Percentiles rank a stretch among this genome's conserved stretches.
These are phyloP conservation scores for Puccinia hordei DNA, from an alignment of 1,284 basidiomycete genomes.

Conservation along the genomic window DNA sequence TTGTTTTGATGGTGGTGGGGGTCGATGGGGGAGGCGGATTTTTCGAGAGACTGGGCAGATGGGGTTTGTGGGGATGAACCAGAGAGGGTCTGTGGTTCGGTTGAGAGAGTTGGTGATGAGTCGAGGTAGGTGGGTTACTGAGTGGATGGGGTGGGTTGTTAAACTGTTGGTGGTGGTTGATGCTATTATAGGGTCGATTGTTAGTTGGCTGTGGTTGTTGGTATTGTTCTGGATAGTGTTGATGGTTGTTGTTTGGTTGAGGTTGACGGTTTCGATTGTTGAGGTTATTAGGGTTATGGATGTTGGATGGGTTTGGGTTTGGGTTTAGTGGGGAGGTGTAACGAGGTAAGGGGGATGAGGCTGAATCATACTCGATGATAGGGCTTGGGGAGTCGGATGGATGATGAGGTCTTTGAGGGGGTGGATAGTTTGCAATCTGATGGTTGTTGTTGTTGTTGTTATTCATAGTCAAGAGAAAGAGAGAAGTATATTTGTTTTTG, in stretches of 20 bases:
- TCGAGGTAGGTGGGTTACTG: conserved; percentile 43
- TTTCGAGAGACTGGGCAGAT: conserved; percentile 14
- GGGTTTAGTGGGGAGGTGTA: conserved; percentile 15
- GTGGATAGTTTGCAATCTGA: background rate
- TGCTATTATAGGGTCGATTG: conserved; percentile 26
- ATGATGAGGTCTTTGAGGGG: background rate
- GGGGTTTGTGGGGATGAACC: conserved; percentile 2
- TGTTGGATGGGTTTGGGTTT: background rate
- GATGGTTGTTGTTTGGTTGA: conserved; percentile 2
- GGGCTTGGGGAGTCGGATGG: background rate
- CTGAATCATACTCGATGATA: background rate
- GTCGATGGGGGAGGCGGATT: background rate
- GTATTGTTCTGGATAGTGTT: background rate
- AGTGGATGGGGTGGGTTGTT: conserved; percentile 40
- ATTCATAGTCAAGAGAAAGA: no score
- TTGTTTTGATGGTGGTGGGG: conserved; percentile 22
- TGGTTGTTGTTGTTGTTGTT: no score
- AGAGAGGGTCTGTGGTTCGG: conserved; percentile 12
- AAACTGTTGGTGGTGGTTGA: background rate
- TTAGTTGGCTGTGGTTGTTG: conserved; percentile 9
- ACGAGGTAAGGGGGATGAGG: conserved; percentile 14
- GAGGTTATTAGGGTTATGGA: no score
- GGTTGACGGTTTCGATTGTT: background rate
- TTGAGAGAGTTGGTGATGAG: conserved; percentile 29
- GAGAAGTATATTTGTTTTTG: no score